Percentiles rank a stretch among this genome's conserved stretches.
Evolutionary conservation across 2,329 filamentous ascomycete species (phyloP).

Genomic region (Cryphonectria parasitica): DNA sequence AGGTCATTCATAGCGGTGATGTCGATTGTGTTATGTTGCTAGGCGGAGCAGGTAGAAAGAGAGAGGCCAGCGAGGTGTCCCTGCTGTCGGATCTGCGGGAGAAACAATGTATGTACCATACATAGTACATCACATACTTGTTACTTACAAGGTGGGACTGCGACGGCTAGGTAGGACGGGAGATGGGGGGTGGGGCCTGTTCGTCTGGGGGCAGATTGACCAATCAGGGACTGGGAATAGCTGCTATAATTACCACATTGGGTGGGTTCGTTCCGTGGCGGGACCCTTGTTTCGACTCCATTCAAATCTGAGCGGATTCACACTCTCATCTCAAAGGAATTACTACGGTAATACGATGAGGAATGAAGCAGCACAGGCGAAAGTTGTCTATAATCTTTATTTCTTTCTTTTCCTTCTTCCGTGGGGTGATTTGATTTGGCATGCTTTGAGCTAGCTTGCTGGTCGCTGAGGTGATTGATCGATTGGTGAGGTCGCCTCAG

Average conservation of each 20-base stretch:
- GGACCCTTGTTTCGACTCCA: background rate
- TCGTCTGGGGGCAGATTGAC: background rate
- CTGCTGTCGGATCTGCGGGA: background rate
- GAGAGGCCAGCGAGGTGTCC: background rate
- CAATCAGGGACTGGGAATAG: background rate
- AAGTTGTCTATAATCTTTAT: no score
- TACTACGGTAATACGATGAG: background rate
- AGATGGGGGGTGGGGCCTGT: background rate
- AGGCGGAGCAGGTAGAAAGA: background rate
- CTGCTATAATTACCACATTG: slow-evolving; percentile 17
- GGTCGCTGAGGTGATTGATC: background rate
- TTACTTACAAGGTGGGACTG: background rate
- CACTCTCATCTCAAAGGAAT: background rate
- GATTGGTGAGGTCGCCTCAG: background rate
- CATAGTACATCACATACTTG: no score
- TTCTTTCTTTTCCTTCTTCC: no score
- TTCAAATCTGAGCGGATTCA: background rate
- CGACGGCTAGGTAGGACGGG: background rate
- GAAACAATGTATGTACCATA: no score
- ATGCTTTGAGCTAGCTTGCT: background rate
- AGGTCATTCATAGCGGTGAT: no score
- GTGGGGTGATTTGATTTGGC: no score
- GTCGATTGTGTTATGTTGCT: no score
- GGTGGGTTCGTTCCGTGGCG: background rate
- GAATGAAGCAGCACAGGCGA: no score